Percentiles rank a stretch among this genome's conserved stretches.
Conservation (phyloP, 352 stramenopile species). For the Pythium coloratum region DNA sequence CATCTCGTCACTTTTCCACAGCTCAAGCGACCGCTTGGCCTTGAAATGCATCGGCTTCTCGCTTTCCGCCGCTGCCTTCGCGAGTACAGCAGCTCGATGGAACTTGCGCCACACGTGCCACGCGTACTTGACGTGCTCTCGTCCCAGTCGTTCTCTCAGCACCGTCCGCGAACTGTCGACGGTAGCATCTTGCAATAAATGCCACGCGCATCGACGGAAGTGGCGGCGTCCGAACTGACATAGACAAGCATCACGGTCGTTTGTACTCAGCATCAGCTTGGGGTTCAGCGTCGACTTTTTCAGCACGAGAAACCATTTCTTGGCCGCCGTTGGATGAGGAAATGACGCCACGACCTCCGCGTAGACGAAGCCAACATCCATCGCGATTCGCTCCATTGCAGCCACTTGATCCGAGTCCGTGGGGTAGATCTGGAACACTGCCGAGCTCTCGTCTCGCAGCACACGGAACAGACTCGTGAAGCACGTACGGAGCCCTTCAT, state of each 20-base stretch:
- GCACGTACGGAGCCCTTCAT: slow-evolving; percentile 53
- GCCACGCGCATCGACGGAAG: slow-evolving; percentile 54
- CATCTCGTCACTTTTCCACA: slow-evolving; percentile 64
- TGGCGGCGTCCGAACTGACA: slow-evolving; percentile 69
- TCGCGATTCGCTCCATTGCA: slow-evolving; percentile 56
- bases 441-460: slow-evolving; percentile 27
- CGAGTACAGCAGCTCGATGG: slow-evolving; percentile 25
- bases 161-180: neutral
- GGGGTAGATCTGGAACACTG: slow-evolving; percentile 78
- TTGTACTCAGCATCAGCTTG: neutral
- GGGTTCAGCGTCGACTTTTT: slow-evolving; percentile 10
- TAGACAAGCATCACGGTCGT: slow-evolving; percentile 5
- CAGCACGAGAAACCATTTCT: slow-evolving; percentile 71
- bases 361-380: slow-evolving; percentile 44
- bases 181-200: slow-evolving; percentile 34
- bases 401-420: slow-evolving; percentile 47
- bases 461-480: slow-evolving; percentile 49
- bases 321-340: slow-evolving; percentile 59
- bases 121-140: slow-evolving; percentile 63
- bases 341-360: slow-evolving; percentile 71
- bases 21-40: slow-evolving; percentile 52
- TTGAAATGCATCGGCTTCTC: slow-evolving; percentile 38
- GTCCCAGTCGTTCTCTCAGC: slow-evolving; percentile 49
- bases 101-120: slow-evolving; percentile 79
- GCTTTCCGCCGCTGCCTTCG: neutral